A percentile compares a stretch with the other conserved stretches of the same genome.
Conservation (phyloP, 2,329 filamentous ascomycete genomes). For the Paracoccidioides brasiliensis region DNA sequence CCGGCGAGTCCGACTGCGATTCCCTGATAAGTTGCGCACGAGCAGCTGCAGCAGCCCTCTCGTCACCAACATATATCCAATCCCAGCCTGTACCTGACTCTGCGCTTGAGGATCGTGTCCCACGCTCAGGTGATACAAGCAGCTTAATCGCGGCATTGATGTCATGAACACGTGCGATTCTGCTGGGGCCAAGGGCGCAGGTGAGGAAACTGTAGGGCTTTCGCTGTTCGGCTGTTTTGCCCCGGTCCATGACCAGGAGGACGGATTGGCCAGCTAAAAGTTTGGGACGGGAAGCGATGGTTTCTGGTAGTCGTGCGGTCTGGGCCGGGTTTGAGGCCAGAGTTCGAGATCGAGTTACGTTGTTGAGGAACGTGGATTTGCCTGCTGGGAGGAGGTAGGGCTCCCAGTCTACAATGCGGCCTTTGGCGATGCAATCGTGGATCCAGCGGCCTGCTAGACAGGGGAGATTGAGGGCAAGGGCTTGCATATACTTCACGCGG, state of each 20-base stretch:
- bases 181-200: conserved; percentile 59
- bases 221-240: conserved; percentile 50
- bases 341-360: conserved; percentile 62
- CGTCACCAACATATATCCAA: conserved; percentile 67
- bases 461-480: conserved; percentile 75
- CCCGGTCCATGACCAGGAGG: conserved; percentile 56
- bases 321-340: conserved; percentile 48
- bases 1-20: conserved; percentile 8
- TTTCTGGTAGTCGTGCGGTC: conserved; percentile 43
- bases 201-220: conserved; percentile 69
- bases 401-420: conserved; percentile 56
- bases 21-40: conserved; percentile 23
- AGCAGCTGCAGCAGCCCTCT: conserved; percentile 40
- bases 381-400: conserved; percentile 79
- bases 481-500: conserved; percentile 87
- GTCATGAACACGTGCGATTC: conserved; percentile 52
- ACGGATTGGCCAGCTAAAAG: conserved; percentile 54
- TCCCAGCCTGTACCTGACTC: conserved; percentile 39
- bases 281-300: conserved; percentile 47
- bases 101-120: conserved; percentile 6
- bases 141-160: conserved; percentile 50
- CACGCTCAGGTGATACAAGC: conserved; percentile 17
- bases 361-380: conserved; percentile 60
- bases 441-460: conserved; percentile 78
- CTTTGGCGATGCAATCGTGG: conserved; percentile 52